A percentile compares a stretch with the other conserved stretches of the same genome.
Conservation (phyloP, 1,284 basidiomycete species). For the Trichosporon ovoides region DNA sequence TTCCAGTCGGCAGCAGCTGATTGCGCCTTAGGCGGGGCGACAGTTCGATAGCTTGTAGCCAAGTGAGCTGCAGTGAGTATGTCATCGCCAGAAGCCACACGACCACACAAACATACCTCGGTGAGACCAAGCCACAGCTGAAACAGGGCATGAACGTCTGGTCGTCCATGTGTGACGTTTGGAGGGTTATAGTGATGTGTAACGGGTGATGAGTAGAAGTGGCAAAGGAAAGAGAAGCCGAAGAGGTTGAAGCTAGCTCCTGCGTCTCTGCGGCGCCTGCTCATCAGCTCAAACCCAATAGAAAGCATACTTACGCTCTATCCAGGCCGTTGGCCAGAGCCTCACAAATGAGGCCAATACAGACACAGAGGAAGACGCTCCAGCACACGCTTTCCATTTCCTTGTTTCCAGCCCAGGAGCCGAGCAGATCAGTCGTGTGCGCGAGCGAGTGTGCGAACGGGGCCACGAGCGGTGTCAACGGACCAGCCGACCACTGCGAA, state of each 20-base stretch:
- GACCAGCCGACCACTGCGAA: background rate
- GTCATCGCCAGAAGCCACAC: background rate
- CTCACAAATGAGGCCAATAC: slow-evolving; percentile 35
- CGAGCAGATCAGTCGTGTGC: slow-evolving; percentile 18
- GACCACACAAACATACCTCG: slow-evolving; percentile 24
- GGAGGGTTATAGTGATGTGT: slow-evolving; percentile 40
- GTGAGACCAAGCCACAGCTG: slow-evolving; percentile 45
- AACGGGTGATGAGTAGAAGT: slow-evolving; percentile 46
- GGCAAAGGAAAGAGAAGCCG: slow-evolving; percentile 42
- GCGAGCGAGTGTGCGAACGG: slow-evolving; percentile 9
- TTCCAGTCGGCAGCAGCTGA: slow-evolving; percentile 42
- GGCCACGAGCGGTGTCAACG: background rate
- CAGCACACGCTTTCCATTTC: slow-evolving; percentile 44
- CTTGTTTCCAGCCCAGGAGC: slow-evolving; percentile 35
- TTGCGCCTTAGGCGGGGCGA: slow-evolving; percentile 27
- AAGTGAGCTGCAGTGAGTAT: slow-evolving; percentile 38
- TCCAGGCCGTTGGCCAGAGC: slow-evolving; percentile 43
- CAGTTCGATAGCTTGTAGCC: slow-evolving; percentile 44
- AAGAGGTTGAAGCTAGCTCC: slow-evolving; percentile 47
- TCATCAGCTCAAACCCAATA: slow-evolving; percentile 7
- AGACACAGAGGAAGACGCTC: slow-evolving; percentile 45
- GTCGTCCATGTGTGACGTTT: slow-evolving; percentile 30
- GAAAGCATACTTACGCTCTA: slow-evolving; percentile 24
- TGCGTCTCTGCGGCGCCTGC: slow-evolving; percentile 32
- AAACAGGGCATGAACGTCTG: slow-evolving; percentile 44